Percentiles rank a stretch among this genome's conserved stretches.
These are phyloP conservation scores for Gossypium sturtianum DNA, from an alignment of 345 rosid species.

Conservation along the genomic window DNA sequence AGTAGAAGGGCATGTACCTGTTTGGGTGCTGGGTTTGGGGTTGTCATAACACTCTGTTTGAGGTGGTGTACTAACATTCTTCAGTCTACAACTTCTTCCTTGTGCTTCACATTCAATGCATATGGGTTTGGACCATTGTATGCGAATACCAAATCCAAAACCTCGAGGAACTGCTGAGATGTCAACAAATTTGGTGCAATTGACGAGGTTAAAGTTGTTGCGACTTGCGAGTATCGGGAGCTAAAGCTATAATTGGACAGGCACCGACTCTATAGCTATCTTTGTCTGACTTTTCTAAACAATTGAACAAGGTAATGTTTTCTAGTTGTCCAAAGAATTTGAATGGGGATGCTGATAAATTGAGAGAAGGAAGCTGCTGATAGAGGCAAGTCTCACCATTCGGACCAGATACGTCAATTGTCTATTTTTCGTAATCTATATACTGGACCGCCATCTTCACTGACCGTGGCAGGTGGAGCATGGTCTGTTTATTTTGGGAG, in stretches of 20 bases:
- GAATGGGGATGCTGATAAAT: conserved; percentile 1
- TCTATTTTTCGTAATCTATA: background rate
- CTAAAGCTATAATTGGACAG: background rate
- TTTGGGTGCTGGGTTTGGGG: background rate
- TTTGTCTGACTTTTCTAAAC: background rate
- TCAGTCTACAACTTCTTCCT: background rate
- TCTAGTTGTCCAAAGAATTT: background rate
- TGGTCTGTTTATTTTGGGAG: background rate
- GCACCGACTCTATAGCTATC: background rate
- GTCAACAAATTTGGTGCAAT: background rate
- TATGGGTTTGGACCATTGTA: background rate
- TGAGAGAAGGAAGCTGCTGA: background rate
- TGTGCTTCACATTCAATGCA: background rate
- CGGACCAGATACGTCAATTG: background rate
- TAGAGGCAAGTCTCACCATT: background rate
- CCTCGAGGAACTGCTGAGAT: background rate
- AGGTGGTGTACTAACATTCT: background rate
- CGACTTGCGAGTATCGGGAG: background rate
- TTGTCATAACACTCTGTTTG: background rate
- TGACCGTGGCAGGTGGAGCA: background rate
- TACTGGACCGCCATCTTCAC: background rate
- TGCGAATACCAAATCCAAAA: background rate
- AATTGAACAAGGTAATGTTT: background rate
- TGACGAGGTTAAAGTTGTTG: background rate
- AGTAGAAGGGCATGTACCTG: background rate